phyloP scores from a whole-genome alignment of 2,329 filamentous ascomycete species.

The Zalaria obscura region DNA sequence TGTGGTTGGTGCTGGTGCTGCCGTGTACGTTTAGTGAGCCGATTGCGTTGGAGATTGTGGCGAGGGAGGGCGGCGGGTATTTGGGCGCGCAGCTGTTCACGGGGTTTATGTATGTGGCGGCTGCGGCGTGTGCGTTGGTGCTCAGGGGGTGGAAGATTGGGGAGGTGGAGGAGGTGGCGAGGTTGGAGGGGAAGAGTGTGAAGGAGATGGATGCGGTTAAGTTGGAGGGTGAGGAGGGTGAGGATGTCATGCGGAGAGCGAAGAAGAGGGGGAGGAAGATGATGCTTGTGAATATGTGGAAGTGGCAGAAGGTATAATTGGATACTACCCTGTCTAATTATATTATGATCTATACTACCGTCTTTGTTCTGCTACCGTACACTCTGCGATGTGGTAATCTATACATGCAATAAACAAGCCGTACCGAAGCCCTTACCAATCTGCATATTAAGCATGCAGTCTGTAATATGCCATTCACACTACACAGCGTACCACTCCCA shows the following conservation, averaged over 20 bases:
- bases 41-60: slow-evolving; percentile 40
- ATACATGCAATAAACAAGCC: too few relatives aligned
- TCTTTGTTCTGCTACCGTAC: too few relatives aligned
- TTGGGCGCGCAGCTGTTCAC: slow-evolving; percentile 46
- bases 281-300: slow-evolving; percentile 14
- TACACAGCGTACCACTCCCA: too few relatives aligned
- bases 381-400: too few relatives aligned
- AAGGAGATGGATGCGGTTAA: slow-evolving; percentile 13
- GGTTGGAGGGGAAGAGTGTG: slow-evolving; percentile 13
- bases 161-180: slow-evolving; percentile 30
- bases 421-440: too few relatives aligned
- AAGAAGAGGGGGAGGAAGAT: slow-evolving; percentile 12
- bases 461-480: too few relatives aligned
- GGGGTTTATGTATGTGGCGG: slow-evolving; percentile 48
- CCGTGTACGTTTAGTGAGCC: slow-evolving; percentile 52
- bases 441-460: too few relatives aligned
- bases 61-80: slow-evolving; percentile 34
- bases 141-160: slow-evolving; percentile 47
- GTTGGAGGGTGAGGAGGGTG: slow-evolving; percentile 8
- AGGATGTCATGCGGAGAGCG: slow-evolving; percentile 9
- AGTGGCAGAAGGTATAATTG: slow-evolving; percentile 17
- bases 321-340: too few relatives aligned
- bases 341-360: too few relatives aligned
- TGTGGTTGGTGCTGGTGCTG: slow-evolving; percentile 57
- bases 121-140: slow-evolving; percentile 37